A percentile compares a stretch with the other conserved stretches of the same genome.
Evolutionary conservation across 495 filamentous ascomycete genomes (phyloP).

Genomic region (Lophiostoma macrostomum): DNA sequence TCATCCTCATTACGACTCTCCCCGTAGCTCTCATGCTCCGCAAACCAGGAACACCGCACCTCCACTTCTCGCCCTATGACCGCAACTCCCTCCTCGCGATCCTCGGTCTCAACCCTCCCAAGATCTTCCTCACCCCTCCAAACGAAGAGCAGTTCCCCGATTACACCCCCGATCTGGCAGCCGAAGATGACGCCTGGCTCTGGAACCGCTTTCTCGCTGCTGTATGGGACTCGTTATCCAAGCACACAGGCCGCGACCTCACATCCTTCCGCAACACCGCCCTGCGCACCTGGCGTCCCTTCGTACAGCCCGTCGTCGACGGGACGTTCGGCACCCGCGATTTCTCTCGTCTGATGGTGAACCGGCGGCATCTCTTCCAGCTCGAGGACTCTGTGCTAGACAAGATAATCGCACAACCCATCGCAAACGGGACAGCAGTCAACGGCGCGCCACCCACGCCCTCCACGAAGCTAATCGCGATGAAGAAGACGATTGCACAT

Average conservation of each 20-base stretch:
- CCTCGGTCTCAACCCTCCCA: slow-evolving; percentile 51
- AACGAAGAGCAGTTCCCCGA: slow-evolving; percentile 38
- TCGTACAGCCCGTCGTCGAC: slow-evolving; percentile 62
- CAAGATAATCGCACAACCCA: slow-evolving; percentile 50
- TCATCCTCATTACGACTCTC: slow-evolving; percentile 72
- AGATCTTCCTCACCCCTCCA: slow-evolving; percentile 44
- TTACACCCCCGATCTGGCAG: slow-evolving; percentile 52
- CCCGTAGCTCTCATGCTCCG: slow-evolving; percentile 71
- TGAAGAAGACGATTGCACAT: slow-evolving; percentile 23
- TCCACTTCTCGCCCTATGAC: slow-evolving; percentile 83
- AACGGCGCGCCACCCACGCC: slow-evolving; percentile 14
- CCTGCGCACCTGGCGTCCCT: slow-evolving; percentile 63
- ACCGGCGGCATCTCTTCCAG: slow-evolving; percentile 70
- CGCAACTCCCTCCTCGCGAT: slow-evolving; percentile 74
- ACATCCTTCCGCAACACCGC: slow-evolving; percentile 57
- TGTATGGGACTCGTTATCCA: slow-evolving; percentile 69
- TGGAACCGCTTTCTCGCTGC: slow-evolving; percentile 76
- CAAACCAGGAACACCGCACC: slow-evolving; percentile 67
- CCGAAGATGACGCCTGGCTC: slow-evolving; percentile 50
- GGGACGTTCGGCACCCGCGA: slow-evolving; percentile 69
- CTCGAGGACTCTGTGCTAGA: slow-evolving; percentile 70
- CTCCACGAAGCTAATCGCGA: too few relatives aligned
- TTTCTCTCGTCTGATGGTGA: slow-evolving; percentile 75
- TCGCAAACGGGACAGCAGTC: not conserved
- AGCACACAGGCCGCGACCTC: slow-evolving; percentile 63